These are phyloP conservation scores for Penicillium crystallinum DNA, from an alignment of 495 filamentous ascomycete genomes.

Conservation along the genomic window DNA sequence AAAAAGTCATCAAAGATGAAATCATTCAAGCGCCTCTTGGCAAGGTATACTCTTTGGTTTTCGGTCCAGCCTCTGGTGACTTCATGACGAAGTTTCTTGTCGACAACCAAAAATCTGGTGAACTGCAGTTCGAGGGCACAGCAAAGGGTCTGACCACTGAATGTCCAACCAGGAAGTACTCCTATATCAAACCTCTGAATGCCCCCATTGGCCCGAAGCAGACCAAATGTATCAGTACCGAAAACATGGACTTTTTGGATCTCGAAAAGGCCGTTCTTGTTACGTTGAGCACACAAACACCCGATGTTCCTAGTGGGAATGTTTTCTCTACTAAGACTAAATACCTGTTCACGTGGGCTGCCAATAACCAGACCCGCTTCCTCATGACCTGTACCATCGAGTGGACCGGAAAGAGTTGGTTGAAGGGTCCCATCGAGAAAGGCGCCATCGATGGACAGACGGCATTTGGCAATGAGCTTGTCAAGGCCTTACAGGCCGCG, in stretches of 20 bases:
- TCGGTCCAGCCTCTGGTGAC: conserved; percentile 68
- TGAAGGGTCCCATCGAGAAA: conserved; percentile 95
- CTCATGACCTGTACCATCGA: conserved; percentile 85
- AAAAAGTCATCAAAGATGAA: conserved; percentile 81
- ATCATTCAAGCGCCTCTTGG: conserved; percentile 82
- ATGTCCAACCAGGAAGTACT: conserved; percentile 66
- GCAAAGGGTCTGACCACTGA: conserved; percentile 70
- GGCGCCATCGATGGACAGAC: conserved; percentile 87
- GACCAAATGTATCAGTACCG: conserved; percentile 89
- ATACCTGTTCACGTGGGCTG: conserved; percentile 89
- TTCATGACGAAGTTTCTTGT: conserved; percentile 84
- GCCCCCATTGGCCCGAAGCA: conserved; percentile 85
- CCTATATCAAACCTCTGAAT: conserved; percentile 87
- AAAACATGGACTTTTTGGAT: conserved; percentile 75
- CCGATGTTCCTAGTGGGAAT: conserved; percentile 92
- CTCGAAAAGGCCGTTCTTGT: conserved; percentile 82
- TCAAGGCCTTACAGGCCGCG: conserved; percentile 65
- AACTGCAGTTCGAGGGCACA: conserved; percentile 76
- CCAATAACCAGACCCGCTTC: conserved; percentile 76
- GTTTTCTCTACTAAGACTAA: conserved; percentile 87
- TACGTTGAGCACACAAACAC: conserved; percentile 76
- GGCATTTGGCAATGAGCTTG: conserved; percentile 70
- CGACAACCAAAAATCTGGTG: conserved; percentile 81
- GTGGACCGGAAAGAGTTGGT: conserved; percentile 97
- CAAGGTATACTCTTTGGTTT: conserved; percentile 83